These are phyloP conservation scores for Pseudognaphalium luteoalbum DNA, from an alignment of 129 eudicot genomes.

Conservation along the genomic window DNA sequence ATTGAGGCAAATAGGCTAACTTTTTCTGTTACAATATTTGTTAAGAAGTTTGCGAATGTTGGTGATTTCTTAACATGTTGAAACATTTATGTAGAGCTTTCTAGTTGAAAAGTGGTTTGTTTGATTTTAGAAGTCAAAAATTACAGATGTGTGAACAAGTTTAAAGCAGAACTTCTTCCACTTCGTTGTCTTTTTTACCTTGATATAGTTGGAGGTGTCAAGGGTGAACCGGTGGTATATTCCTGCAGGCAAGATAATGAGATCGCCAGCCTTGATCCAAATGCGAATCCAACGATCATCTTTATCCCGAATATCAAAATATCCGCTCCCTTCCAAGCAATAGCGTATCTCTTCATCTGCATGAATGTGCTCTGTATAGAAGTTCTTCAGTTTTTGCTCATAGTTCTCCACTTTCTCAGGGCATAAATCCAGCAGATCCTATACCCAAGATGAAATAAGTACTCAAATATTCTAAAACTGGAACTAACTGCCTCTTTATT, in stretches of 20 bases:
- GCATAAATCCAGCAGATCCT: slow-evolving; percentile 92
- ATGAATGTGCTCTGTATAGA: slow-evolving; percentile 86
- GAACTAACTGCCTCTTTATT: not conserved
- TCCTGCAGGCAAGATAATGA: slow-evolving; percentile 86
- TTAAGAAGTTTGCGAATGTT: not conserved
- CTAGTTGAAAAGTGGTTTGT: slow-evolving; percentile 10
- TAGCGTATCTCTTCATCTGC: slow-evolving; percentile 94
- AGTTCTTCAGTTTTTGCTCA: slow-evolving; percentile 86
- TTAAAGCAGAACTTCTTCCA: not conserved
- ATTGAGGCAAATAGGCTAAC: not conserved
- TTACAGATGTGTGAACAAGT: not conserved
- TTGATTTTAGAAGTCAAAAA: not conserved
- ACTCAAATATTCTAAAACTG: not conserved
- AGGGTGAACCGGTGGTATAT: slow-evolving; percentile 94
- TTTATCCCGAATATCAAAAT: slow-evolving; percentile 88
- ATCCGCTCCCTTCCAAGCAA: slow-evolving; percentile 91
- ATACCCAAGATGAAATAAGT: slow-evolving; percentile 1
- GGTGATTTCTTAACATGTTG: not conserved
- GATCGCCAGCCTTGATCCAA: slow-evolving; percentile 81
- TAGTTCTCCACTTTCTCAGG: slow-evolving; percentile 94
- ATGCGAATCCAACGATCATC: slow-evolving; percentile 86
- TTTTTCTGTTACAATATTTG: not conserved
- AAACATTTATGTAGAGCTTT: not conserved
- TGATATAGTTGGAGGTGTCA: slow-evolving; percentile 75
- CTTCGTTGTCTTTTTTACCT: slow-evolving; percentile 46